Evolutionary conservation across 495 filamentous ascomycete genomes (phyloP).

Genomic region (Aspergillus biplanus): DNA sequence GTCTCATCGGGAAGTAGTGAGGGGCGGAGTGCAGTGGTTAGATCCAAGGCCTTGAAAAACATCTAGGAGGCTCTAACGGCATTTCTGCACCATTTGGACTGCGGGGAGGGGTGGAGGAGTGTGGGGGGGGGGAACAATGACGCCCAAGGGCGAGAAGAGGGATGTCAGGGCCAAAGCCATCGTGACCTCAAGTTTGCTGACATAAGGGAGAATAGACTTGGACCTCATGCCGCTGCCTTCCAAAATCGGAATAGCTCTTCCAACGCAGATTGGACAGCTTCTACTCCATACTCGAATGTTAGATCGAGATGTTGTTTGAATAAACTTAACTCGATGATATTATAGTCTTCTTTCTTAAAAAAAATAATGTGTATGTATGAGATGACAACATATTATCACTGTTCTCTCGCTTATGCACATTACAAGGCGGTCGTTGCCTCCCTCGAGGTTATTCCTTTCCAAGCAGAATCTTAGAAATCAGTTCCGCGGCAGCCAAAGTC

Average conservation of each 20-base stretch:
- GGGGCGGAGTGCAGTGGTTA: slow-evolving; percentile 93
- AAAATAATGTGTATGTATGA: not conserved
- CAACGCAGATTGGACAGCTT: not conserved
- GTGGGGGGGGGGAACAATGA: slow-evolving; percentile 1
- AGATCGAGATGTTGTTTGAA: no score
- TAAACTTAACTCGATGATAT: no score
- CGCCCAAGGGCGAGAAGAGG: not conserved
- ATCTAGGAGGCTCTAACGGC: slow-evolving; percentile 63
- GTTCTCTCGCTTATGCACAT: not conserved
- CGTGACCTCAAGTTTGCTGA: slow-evolving; percentile 12
- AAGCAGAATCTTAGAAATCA: slow-evolving; percentile 35
- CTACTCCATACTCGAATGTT: no score
- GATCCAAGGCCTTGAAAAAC: slow-evolving; percentile 92
- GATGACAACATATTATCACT: not conserved
- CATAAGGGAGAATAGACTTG: slow-evolving; percentile 6
- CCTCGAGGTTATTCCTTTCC: slow-evolving; percentile 10
- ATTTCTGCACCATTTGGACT: slow-evolving; percentile 38
- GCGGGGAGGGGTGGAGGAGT: not conserved
- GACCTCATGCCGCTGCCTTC: slow-evolving; percentile 7
- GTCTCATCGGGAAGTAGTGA: slow-evolving; percentile 87
- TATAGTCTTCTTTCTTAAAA: no score
- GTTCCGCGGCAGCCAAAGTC: slow-evolving; percentile 39
- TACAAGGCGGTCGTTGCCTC: not conserved
- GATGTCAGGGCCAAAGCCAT: not conserved
- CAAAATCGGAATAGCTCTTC: slow-evolving; percentile 13